Percentiles rank a stretch among this genome's conserved stretches.
phyloP scores from a whole-genome alignment of 1,284 basidiomycete species.

The Neonothopanus nambi region DNA sequence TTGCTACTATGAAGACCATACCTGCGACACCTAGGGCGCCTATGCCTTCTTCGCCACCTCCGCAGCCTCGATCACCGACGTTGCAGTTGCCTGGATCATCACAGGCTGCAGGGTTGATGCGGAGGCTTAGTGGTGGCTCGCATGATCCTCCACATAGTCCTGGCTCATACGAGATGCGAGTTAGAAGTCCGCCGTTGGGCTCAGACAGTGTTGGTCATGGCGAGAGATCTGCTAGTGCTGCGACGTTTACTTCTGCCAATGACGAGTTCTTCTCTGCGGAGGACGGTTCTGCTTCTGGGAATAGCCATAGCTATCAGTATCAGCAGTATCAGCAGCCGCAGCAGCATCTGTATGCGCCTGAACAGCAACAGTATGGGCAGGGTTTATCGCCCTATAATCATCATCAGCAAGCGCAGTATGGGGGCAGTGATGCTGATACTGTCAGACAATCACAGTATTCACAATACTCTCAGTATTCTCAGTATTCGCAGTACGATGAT shows the following conservation, averaged over 20 bases:
- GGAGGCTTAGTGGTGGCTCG: conserved; percentile 16
- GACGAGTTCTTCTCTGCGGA: conserved; percentile 41
- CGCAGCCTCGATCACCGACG: not conserved
- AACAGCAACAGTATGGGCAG: not conserved
- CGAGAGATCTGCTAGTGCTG: conserved; percentile 28
- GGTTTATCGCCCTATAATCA: too few relatives aligned
- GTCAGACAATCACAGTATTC: conserved; percentile 9
- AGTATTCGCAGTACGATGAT: conserved; percentile 13
- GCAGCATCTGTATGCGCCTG: conserved; percentile 13
- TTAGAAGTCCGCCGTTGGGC: conserved; percentile 35
- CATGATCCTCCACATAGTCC: conserved; percentile 15
- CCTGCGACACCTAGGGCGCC: conserved; percentile 26
- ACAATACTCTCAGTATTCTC: conserved; percentile 9
- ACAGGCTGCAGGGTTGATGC: conserved; percentile 6
- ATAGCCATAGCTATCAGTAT: conserved; percentile 6
- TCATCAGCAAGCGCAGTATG: not conserved
- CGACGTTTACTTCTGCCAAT: conserved; percentile 44
- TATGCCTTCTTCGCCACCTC: conserved; percentile 19
- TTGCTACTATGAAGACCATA: conserved; percentile 31
- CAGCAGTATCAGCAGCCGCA: too few relatives aligned
- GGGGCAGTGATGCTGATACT: conserved; percentile 5
- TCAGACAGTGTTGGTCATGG: conserved; percentile 22
- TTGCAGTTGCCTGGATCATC: conserved; percentile 14
- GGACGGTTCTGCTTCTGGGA: conserved; percentile 25
- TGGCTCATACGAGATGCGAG: conserved; percentile 56